Evolutionary conservation across 78 protist species (phyloP).

Genomic region (Dictyostelium capitatum): DNA sequence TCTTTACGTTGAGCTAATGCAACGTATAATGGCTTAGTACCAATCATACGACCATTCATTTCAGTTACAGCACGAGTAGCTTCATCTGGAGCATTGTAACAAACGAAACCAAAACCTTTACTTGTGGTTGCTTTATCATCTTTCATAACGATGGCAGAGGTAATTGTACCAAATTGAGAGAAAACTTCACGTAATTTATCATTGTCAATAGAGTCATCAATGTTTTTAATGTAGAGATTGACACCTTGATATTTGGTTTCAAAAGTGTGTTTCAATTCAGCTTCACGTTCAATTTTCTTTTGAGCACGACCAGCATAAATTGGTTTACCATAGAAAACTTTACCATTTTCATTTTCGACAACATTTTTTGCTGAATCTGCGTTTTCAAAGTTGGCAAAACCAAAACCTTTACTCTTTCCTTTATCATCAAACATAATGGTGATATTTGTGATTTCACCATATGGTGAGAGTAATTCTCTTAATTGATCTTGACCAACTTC

Average conservation of each 20-base stretch:
- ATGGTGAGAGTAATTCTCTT: constrained; percentile 66
- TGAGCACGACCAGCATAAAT: constrained; percentile 94
- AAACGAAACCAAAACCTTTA: constrained; percentile 98
- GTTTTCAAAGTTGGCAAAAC: constrained; percentile 95
- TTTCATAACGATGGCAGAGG: constrained; percentile 92
- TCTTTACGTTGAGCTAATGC: constrained; percentile 96
- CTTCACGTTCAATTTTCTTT: constrained; percentile 94
- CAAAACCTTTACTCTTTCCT: constrained; percentile 94
- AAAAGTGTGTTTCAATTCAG: constrained; percentile 85
- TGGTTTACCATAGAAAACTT: constrained; percentile 81
- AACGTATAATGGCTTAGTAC: constrained; percentile 96
- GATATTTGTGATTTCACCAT: constrained; percentile 90
- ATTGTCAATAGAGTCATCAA: constrained; percentile 95
- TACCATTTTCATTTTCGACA: constrained; percentile 90
- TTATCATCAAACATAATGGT: constrained; percentile 82
- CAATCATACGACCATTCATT: constrained; percentile 96
- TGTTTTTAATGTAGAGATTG: constrained; percentile 98
- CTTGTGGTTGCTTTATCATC: constrained; percentile 88
- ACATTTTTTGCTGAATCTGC: constrained; percentile 93
- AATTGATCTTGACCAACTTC: constrained; percentile 82
- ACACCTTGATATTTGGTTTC: constrained; percentile 91
- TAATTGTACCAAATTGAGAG: constrained; percentile 94
- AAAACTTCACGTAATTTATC: constrained; percentile 92
- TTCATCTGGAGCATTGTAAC: constrained; percentile 95
- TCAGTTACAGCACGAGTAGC: constrained; percentile 97